Base-by-base conservation (phyloP, 805 yeast species). In the Blastobotrys robertii region DNA sequence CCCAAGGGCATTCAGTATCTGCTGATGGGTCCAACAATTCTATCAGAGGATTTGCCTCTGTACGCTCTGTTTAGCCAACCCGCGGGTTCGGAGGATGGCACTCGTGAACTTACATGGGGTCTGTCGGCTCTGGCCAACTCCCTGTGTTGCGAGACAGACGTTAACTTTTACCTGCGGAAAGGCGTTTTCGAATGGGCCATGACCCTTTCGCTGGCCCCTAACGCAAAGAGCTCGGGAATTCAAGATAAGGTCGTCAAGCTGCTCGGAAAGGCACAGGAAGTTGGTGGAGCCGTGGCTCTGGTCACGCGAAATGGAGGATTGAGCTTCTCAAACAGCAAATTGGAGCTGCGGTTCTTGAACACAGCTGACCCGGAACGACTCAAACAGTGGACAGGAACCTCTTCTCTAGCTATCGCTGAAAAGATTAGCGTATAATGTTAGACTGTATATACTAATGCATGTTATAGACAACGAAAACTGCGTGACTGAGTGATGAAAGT, bases 1-100 rank as follows among this genome's bases (percentile, higher is more conserved):
- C 95, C 87, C 49, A 76, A 76, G 50, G 75, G 77, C 0, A 76
- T 70, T 52, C 72, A 80, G 45, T 85, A 78, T 71, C 68, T 87
- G 8, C 63, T 85, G 31, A 63, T 74, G 3, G 73, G 75, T 32
- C 79, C 84, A 3, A 42, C 53, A 2, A 50, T 75, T 12, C 61
- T 61, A 32, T 41, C 55, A 0, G 58, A 60, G 42, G 77, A 73
- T 11, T 52, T 75, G 4, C 79, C 80, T 2, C 51, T 76, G 22
- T 63, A 57, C 42, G 28, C 33, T 8, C 13, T 30, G 19, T 12
- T 62, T 54, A 33, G 33, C 28, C 30, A 34, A 2, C 72, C 69
- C 13, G 69, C 70, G 19, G 77, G 70, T 19, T 66, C 69, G 30
- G 74, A 19, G 6, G 6, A 4, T 6, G 6, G 25, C 25, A 19